A percentile compares a stretch with the other conserved stretches of the same genome.
These are phyloP conservation scores for Bromus sterilis DNA, from an alignment of 176 grass and related monocot genomes.

Conservation along the genomic window DNA sequence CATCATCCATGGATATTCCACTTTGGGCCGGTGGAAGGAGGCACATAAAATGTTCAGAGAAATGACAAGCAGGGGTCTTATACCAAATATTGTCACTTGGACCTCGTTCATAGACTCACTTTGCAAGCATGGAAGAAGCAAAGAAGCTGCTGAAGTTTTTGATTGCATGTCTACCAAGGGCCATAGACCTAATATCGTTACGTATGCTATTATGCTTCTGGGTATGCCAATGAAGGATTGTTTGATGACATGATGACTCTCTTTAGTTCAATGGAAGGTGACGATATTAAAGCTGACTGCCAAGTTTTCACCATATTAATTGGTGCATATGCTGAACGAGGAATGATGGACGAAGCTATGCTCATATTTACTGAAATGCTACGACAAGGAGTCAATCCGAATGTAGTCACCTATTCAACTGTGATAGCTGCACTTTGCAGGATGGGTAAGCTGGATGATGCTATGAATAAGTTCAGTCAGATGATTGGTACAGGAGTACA, in stretches of 20 bases:
- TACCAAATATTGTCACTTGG: neutral
- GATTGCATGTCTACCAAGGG: neutral
- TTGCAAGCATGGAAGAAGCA: neutral
- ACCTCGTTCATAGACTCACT: neutral
- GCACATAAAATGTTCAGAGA: neutral
- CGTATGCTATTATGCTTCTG: neutral
- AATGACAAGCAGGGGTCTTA: neutral
- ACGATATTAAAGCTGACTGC: neutral
- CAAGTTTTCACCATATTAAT: neutral
- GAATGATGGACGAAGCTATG: neutral
- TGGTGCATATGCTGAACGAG: neutral
- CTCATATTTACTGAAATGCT: neutral
- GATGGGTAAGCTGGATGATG: constrained; percentile 1
- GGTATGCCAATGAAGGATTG: neutral
- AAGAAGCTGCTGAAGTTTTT: neutral
- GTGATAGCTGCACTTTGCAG: neutral
- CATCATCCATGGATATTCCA: neutral
- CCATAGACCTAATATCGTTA: neutral
- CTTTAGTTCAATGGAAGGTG: neutral
- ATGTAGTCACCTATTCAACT: neutral
- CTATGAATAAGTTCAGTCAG: neutral
- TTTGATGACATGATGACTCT: neutral
- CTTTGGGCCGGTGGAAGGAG: neutral
- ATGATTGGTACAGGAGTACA: neutral
- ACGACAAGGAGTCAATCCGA: neutral